Evolutionary conservation across 2,329 filamentous ascomycete genomes (phyloP), one percentile per base, ranked within the genome.

Genomic region (Triangularia verruculosa): DNA sequence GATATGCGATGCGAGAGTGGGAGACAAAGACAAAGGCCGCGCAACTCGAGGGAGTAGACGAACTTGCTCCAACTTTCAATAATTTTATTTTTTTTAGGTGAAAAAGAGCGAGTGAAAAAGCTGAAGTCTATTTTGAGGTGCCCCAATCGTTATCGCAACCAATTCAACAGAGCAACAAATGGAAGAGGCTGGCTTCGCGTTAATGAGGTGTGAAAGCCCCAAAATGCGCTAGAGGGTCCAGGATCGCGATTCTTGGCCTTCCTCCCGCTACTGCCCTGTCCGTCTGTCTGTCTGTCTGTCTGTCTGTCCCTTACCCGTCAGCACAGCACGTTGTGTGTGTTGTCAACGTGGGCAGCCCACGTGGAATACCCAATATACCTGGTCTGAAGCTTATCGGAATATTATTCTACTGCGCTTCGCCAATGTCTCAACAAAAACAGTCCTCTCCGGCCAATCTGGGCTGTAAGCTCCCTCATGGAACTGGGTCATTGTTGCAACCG

Each of bases 151-250:
- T 54, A 24, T 54, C 22, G 22, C 20, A 28, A 54, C 39, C 6
- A 13, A 20, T n/a, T n/a, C n/a, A n/a, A n/a, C n/a, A n/a, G n/a
- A n/a, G n/a, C 51, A 54, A 28, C 39, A 51, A 30, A 53, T 53
- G n/a, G 47, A n/a, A 52, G 47, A 56, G 34, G 59, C 52, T 56
- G 52, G 52, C 39, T 47, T n/a, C 39, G 1, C 53, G 34, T 51
- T 47, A 59, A 59, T 51, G n/a, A n/a, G n/a, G n/a, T n/a, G 8
- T 34, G 25, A 55, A 57, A 54, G 52, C 47, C 47, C 51, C 61
- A n/a, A 30, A 62, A 28, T 52, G 54, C 62, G 60, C 63, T 60
- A n/a, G n/a, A 64, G 30, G 56, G 34, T 34, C 27, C 27, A n/a
- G n/a, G n/a, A n/a, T n/a, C n/a, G n/a, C n/a, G n/a, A n/a, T n/a